Evolutionary conservation across 257 asterid genomes (phyloP).

Genomic region (Nicotiana undulata): DNA sequence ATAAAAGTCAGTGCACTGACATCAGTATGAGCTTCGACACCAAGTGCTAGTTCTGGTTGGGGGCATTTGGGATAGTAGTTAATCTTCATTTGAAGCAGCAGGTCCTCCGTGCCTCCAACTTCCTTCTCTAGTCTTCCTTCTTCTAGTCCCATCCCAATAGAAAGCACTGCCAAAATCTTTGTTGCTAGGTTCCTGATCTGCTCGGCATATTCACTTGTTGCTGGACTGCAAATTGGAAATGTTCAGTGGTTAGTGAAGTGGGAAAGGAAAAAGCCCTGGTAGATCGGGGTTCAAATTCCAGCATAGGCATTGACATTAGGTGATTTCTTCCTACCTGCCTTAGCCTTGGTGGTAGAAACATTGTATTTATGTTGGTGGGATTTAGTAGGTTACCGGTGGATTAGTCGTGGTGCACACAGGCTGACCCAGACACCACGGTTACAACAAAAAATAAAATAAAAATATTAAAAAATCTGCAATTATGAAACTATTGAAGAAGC

Average conservation of each 20-base stretch:
- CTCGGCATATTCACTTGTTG: constrained; percentile 62
- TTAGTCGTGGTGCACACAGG: not conserved
- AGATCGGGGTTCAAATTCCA: not conserved
- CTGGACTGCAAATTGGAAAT: constrained; percentile 30
- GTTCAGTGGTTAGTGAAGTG: not conserved
- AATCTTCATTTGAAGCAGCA: constrained; percentile 70
- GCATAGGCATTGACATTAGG: too few species aligned
- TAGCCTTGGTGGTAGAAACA: not conserved
- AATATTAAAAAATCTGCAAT: not conserved
- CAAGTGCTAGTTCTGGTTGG: constrained; percentile 90
- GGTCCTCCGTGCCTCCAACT: constrained; percentile 73
- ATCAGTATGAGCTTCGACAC: constrained; percentile 92
- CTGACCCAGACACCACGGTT: not conserved
- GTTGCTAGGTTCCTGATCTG: constrained; percentile 45
- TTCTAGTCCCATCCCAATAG: constrained; percentile 61
- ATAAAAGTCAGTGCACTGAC: constrained; percentile 82
- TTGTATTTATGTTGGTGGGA: not conserved
- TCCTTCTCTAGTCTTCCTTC: constrained; percentile 60
- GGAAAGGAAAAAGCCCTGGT: not conserved
- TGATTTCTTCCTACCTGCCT: too few species aligned
- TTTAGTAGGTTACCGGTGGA: not conserved
- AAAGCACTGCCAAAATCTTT: constrained; percentile 55
- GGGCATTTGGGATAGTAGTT: constrained; percentile 94
- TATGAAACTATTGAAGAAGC: constrained; percentile 6
- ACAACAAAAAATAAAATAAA: not conserved